phyloP scores from a whole-genome alignment of 805 yeast species.

The Blastobotrys parvus region DNA sequence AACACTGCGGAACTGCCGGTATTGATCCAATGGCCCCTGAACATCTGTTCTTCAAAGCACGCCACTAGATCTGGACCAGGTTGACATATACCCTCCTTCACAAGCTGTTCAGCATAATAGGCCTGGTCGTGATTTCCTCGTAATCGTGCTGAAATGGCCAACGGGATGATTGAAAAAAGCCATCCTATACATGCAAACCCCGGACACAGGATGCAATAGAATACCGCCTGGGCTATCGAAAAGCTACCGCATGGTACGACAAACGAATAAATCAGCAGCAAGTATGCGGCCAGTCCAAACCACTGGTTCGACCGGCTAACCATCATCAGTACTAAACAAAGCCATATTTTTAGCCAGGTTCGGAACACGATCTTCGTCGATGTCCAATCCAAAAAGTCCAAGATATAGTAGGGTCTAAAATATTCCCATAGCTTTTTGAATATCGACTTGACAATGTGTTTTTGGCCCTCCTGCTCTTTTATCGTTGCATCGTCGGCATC shows the following conservation, averaged over 20 bases:
- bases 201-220: constrained; percentile 12
- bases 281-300: constrained; percentile 22
- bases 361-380: constrained; percentile 19
- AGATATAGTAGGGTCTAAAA: constrained; percentile 12
- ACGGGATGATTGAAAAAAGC: constrained; percentile 12
- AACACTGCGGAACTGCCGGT: constrained; percentile 17
- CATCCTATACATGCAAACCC: constrained; percentile 15
- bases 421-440: too few species aligned
- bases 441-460: too few species aligned
- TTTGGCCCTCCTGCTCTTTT: too few species aligned
- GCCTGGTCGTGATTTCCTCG: constrained; percentile 17
- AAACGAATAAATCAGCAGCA: constrained; percentile 18
- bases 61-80: constrained; percentile 5
- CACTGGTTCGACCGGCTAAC: constrained; percentile 15
- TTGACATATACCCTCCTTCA: constrained; percentile 18
- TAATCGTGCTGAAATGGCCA: constrained; percentile 20
- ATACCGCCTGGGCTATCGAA: constrained; percentile 7
- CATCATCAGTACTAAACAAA: constrained; percentile 16
- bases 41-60: constrained; percentile 16
- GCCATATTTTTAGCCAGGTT: constrained; percentile 23
- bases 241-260: constrained; percentile 21
- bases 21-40: constrained; percentile 19
- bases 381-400: constrained; percentile 20
- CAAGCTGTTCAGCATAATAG: constrained; percentile 9
- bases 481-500: too few species aligned